Evolutionary conservation across 495 filamentous ascomycete genomes (phyloP).

Genomic region (Hypomontagnella monticulosa): DNA sequence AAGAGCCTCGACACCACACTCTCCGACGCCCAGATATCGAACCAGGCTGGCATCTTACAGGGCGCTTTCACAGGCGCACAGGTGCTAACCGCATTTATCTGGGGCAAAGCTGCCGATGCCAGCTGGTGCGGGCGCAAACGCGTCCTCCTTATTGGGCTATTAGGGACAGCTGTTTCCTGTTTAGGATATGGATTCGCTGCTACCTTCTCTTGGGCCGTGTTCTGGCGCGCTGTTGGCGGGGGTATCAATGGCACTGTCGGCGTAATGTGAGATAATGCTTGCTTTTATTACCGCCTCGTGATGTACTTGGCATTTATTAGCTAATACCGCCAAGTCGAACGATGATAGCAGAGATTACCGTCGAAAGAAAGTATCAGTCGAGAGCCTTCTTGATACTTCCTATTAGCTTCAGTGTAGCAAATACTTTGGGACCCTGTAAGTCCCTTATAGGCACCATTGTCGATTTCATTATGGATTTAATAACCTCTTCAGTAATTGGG

Average conservation of each 20-base stretch:
- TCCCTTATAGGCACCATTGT: no score
- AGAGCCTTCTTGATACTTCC: slow-evolving; percentile 69
- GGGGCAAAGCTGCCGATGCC: slow-evolving; percentile 75
- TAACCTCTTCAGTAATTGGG: slow-evolving; percentile 58
- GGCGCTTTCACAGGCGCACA: slow-evolving; percentile 78
- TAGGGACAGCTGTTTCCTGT: slow-evolving; percentile 70
- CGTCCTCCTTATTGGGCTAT: slow-evolving; percentile 71
- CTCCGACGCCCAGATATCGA: slow-evolving; percentile 69
- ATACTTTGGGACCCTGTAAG: slow-evolving; percentile 69
- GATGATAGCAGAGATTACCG: slow-evolving; percentile 75
- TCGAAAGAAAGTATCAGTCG: slow-evolving; percentile 66
- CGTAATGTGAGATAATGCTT: slow-evolving; percentile 57
- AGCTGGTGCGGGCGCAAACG: slow-evolving; percentile 72
- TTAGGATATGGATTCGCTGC: slow-evolving; percentile 76
- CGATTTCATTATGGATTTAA: not conserved
- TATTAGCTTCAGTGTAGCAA: slow-evolving; percentile 74
- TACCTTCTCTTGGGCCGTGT: slow-evolving; percentile 68
- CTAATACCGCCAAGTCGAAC: slow-evolving; percentile 55
- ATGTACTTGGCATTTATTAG: not conserved
- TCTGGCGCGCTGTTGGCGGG: slow-evolving; percentile 72
- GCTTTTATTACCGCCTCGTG: not conserved
- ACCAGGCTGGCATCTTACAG: slow-evolving; percentile 74
- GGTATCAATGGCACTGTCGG: slow-evolving; percentile 77
- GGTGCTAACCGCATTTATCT: slow-evolving; percentile 76
- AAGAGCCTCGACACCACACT: slow-evolving; percentile 68